Base-by-base conservation (phyloP, 768 basidiomycete genomes). In the Boletus vermiculosoides region DNA sequence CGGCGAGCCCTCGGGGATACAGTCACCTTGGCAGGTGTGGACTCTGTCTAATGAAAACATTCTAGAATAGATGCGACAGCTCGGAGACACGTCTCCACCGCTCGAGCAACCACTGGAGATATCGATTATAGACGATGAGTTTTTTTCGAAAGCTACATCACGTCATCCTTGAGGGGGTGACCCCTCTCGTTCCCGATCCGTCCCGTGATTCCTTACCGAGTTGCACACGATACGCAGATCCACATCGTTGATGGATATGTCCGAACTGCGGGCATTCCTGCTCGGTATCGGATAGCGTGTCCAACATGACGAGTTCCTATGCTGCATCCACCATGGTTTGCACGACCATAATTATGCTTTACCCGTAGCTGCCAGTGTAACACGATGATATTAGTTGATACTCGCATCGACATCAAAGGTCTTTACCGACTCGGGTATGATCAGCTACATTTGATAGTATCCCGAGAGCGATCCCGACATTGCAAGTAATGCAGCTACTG, bases 241-340 rank as follows among this genome's bases (percentile, higher is more conserved):
- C 92, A 96, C 62, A 79, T 98, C 13, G 85, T 92, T 63, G 94
- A 97, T 74, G 96, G 96, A 82, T 87, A 33, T 98, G 96, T 72
- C 89, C 90, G 23, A 93, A 91, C 62, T 99, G 96, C 75, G 82
- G 80, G 22, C 96, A 98, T 64, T 78, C 85, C 18, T 98, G 96
- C 66, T 86, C 87, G 25, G 92, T 99, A 65, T 87, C 85, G 47
- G 94, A 88, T 68, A 94, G 95, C 13, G 98, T 99, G 59, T 94
- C 96, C 6, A 98, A 98, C 78, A 98, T 98, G 96, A 95, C 95
- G 60, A 61, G 64, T 48, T n/a, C 7, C n/a, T 5, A 3, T 37
- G 9, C 77, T 44, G 18, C 44, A 37, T 40, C 25, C 9, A 37
- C 23, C 22, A n/a, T 42, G 12, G 28, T 44, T 2, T 47, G 22